Percentiles rank a stretch among this genome's conserved stretches.
Conservation (phyloP, 1,139 yeast species). For the Hansenula lynferdii region DNA sequence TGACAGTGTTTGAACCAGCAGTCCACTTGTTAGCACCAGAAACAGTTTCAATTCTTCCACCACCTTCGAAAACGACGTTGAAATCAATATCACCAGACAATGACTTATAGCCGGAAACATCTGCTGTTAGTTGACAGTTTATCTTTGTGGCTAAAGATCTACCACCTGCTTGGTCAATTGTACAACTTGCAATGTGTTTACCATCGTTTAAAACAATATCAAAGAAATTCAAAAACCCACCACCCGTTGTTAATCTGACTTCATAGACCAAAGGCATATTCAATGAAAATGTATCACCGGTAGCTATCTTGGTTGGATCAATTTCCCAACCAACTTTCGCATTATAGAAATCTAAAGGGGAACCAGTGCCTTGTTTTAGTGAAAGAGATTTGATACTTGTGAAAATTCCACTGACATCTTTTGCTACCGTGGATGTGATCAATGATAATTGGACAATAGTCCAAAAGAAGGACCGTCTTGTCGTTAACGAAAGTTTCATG, state of each 20-base stretch:
- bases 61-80: neutral
- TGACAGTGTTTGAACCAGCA: constrained; percentile 4
- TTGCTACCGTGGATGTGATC: neutral
- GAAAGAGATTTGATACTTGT: neutral
- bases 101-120: neutral
- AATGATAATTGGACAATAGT: neutral
- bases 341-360: neutral
- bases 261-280: constrained; percentile 1
- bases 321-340: neutral
- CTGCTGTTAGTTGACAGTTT: constrained; percentile 1
- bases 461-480: neutral
- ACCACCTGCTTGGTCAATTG: constrained; percentile 1
- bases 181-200: constrained; percentile 2
- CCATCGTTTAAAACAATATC: neutral
- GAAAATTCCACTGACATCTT: neutral
- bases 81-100: neutral
- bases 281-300: constrained; percentile 4
- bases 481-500: neutral
- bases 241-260: neutral
- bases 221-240: neutral
- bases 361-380: neutral
- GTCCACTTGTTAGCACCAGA: neutral
- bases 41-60: constrained; percentile 1
- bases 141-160: neutral
- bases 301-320: neutral